Percentiles rank a stretch among this genome's conserved stretches.
phyloP scores from a whole-genome alignment of 108 stramenopile species.

The Seminavis robusta region DNA sequence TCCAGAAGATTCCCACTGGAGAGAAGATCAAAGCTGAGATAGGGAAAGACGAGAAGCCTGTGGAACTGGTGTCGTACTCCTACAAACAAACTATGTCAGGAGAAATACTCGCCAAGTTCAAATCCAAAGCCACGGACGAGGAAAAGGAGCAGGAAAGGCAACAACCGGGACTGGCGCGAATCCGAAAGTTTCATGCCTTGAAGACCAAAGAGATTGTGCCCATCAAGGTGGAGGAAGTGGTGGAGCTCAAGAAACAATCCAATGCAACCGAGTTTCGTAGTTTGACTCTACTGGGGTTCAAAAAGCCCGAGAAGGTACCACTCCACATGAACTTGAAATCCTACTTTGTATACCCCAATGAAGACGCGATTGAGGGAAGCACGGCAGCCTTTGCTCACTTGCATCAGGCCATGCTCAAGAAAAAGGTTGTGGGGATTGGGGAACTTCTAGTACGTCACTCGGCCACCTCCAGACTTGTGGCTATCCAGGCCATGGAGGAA shows the following conservation, averaged over 20 bases:
- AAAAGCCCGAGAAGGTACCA: conserved; percentile 34
- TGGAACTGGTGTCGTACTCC: conserved; percentile 2
- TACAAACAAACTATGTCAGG: background rate
- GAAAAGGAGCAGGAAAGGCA: conserved; percentile 2
- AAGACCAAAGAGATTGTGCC: conserved; percentile 29
- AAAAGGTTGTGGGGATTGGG: conserved; percentile 67
- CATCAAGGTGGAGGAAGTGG: conserved; percentile 21
- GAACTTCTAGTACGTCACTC: conserved; percentile 50
- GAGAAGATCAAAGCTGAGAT: conserved; percentile 51
- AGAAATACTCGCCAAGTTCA: conserved; percentile 15
- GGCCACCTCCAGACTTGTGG: conserved; percentile 51
- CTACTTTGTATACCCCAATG: conserved; percentile 55
- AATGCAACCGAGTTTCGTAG: conserved; percentile 35
- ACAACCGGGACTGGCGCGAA: conserved; percentile 21
- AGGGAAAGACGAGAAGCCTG: too few species aligned
- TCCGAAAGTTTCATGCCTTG: conserved; percentile 30
- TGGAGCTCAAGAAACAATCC: conserved; percentile 16
- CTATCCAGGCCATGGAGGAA: conserved; percentile 56
- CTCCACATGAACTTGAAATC: conserved; percentile 19
- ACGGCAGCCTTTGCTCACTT: conserved; percentile 52
- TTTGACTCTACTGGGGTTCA: conserved; percentile 63
- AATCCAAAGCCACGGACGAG: conserved; percentile 9
- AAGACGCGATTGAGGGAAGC: conserved; percentile 41
- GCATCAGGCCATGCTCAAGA: conserved; percentile 60
- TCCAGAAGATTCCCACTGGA: conserved; percentile 45